Evolutionary conservation across 495 filamentous ascomycete genomes (phyloP).

Genomic region (Annulohypoxylon moriforme): DNA sequence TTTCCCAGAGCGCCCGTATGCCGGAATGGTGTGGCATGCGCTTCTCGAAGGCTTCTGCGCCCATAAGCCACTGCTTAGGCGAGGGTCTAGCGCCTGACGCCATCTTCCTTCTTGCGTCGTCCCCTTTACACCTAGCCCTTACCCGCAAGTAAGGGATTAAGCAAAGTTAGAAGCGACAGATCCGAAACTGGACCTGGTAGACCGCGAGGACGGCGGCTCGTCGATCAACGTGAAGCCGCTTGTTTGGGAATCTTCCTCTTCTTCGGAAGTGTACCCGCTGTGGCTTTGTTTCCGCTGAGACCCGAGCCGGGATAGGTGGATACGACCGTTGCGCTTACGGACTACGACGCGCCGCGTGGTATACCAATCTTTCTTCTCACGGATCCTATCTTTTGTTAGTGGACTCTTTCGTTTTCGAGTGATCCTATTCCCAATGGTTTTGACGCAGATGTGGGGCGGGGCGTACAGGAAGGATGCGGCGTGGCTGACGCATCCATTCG

Average conservation of each 20-base stretch:
- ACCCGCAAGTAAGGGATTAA: slow-evolving; percentile 1
- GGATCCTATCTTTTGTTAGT: slow-evolving; percentile 28
- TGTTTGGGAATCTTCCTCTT: slow-evolving; percentile 30
- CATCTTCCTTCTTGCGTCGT: slow-evolving; percentile 18
- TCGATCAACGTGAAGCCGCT: slow-evolving; percentile 34
- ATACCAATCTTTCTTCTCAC: slow-evolving; percentile 43
- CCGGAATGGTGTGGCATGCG: slow-evolving; percentile 74
- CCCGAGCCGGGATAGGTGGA: slow-evolving; percentile 40
- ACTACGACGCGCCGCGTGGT: slow-evolving; percentile 38
- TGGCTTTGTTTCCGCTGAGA: slow-evolving; percentile 20
- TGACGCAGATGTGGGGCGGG: not conserved
- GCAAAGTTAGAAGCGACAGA: slow-evolving; percentile 15
- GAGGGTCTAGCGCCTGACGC: slow-evolving; percentile 24
- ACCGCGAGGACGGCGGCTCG: slow-evolving; percentile 24
- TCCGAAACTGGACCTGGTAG: slow-evolving; percentile 32
- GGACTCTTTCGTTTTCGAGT: not conserved
- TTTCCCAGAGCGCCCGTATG: slow-evolving; percentile 80
- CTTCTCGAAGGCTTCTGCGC: slow-evolving; percentile 62
- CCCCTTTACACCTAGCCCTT: not conserved
- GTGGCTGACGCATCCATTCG: not conserved
- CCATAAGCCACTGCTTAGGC: slow-evolving; percentile 51
- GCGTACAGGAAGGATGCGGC: not conserved
- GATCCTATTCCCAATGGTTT: not conserved
- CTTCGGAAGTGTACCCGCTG: slow-evolving; percentile 25
- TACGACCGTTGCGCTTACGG: slow-evolving; percentile 43